A percentile compares a stretch with the other conserved stretches of the same genome.
Conservation (phyloP, 1,139 yeast genomes). For the Eremothecium gossypii region DNA sequence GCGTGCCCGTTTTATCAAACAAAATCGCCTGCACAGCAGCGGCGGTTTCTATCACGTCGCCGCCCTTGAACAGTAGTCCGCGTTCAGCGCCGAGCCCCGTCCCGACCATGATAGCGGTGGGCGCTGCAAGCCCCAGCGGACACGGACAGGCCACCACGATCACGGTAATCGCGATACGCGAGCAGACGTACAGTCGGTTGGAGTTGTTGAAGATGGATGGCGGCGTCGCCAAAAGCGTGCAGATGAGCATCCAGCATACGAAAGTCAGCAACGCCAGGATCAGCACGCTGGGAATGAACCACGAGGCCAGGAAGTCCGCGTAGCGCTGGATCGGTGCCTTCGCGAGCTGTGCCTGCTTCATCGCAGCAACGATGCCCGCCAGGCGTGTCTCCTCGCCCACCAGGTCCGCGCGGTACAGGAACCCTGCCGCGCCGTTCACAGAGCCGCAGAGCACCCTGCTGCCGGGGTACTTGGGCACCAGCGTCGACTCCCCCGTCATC, state of each 20-base stretch:
- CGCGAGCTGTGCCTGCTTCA: slow-evolving; percentile 79
- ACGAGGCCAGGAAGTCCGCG: slow-evolving; percentile 78
- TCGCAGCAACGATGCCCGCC: slow-evolving; percentile 76
- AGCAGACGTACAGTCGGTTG: slow-evolving; percentile 59
- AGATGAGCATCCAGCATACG: slow-evolving; percentile 49
- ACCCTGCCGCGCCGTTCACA: slow-evolving; percentile 66
- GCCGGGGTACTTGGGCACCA: slow-evolving; percentile 54
- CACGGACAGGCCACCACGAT: slow-evolving; percentile 89
- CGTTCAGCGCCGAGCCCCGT: slow-evolving; percentile 90
- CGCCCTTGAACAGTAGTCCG: slow-evolving; percentile 91
- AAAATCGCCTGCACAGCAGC: slow-evolving; percentile 56
- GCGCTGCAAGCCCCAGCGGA: slow-evolving; percentile 74
- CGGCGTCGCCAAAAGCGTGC: slow-evolving; percentile 34
- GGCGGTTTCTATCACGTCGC: slow-evolving; percentile 75
- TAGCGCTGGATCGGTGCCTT: slow-evolving; percentile 86
- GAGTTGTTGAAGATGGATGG: slow-evolving; percentile 52
- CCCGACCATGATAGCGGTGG: slow-evolving; percentile 97
- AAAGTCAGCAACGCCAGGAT: slow-evolving; percentile 57
- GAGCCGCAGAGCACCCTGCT: slow-evolving; percentile 81
- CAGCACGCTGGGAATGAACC: slow-evolving; percentile 74
- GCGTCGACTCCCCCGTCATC: slow-evolving; percentile 82
- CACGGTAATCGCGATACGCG: slow-evolving; percentile 83
- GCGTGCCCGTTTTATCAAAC: slow-evolving; percentile 94
- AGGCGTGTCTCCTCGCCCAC: slow-evolving; percentile 82
- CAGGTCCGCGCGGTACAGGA: slow-evolving; percentile 57